Conservation (phyloP, 2,329 filamentous ascomycete genomes). For the Exophiala sp. region DNA sequence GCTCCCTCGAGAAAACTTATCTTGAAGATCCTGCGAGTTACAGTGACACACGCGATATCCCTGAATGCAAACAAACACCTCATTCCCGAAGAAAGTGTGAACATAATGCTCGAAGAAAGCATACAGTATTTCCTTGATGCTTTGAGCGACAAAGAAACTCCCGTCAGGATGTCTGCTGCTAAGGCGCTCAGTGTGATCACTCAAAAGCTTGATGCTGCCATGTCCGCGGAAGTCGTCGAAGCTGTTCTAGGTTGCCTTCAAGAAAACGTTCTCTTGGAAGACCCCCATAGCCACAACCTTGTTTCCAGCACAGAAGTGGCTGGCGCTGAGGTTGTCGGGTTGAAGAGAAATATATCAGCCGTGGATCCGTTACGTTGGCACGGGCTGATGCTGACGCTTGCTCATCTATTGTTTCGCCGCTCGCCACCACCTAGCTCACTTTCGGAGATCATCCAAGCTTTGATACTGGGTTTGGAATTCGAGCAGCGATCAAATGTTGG, state of each 20-base stretch:
- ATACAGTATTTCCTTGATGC: constrained; percentile 75
- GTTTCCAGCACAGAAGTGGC: constrained; percentile 32
- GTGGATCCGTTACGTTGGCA: constrained; percentile 87
- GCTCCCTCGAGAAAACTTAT: constrained; percentile 74
- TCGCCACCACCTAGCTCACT: constrained; percentile 68
- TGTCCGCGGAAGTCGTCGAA: constrained; percentile 82
- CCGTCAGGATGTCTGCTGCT: constrained; percentile 81
- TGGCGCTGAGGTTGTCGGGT: constrained; percentile 32
- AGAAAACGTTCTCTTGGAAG: constrained; percentile 56
- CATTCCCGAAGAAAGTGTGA: constrained; percentile 25
- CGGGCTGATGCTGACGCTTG: constrained; percentile 78
- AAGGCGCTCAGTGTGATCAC: constrained; percentile 87
- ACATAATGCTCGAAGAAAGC: constrained; percentile 65
- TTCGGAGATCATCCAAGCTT: constrained; percentile 65
- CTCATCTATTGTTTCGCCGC: constrained; percentile 77
- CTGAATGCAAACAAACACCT: constrained; percentile 42
- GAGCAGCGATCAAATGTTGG: constrained; percentile 81
- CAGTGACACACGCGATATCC: constrained; percentile 59
- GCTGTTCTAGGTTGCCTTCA: constrained; percentile 67
- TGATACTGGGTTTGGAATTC: constrained; percentile 76
- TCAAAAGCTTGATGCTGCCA: constrained; percentile 67
- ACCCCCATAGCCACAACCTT: constrained; percentile 37
- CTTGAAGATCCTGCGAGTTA: constrained; percentile 76
- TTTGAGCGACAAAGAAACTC: constrained; percentile 81
- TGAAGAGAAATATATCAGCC: constrained; percentile 57